phyloP scores from a whole-genome alignment of 2,329 filamentous ascomycete species.

The Ascocoryne sarcoides region DNA sequence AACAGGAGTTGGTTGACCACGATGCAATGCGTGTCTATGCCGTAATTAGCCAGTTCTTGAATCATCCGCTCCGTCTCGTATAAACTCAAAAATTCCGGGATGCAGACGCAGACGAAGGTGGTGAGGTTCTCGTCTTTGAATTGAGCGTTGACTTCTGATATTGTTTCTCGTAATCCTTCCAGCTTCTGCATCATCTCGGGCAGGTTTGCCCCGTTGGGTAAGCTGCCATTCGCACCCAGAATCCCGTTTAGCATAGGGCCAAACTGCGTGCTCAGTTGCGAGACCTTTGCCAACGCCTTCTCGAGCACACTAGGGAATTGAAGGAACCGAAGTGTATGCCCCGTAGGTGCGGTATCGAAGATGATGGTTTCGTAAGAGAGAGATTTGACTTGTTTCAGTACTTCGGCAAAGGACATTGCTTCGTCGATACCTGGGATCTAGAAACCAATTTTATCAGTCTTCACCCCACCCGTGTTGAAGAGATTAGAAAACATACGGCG shows the following conservation, averaged over 20 bases:
- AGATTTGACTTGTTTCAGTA: conserved; percentile 97
- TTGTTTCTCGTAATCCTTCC: conserved; percentile 85
- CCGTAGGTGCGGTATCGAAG: conserved; percentile 96
- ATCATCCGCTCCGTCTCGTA: conserved; percentile 99
- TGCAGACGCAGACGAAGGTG: conserved; percentile 97
- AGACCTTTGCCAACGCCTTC: conserved; percentile 96
- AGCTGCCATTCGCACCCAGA: conserved; percentile 54
- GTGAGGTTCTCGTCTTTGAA: conserved; percentile 96
- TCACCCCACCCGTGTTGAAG: conserved; percentile 1
- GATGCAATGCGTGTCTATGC: conserved; percentile 94
- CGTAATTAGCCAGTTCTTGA: conserved; percentile 86
- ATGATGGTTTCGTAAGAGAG: conserved; percentile 98
- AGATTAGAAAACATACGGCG: conserved; percentile 50
- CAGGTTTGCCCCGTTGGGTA: conserved; percentile 89
- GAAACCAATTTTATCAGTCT: background rate
- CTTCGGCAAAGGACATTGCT: conserved; percentile 99
- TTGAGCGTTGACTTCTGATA: conserved; percentile 90
- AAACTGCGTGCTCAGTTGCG: conserved; percentile 87
- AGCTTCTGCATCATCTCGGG: conserved; percentile 91
- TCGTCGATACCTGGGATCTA: conserved; percentile 98
- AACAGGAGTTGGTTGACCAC: conserved; percentile 98
- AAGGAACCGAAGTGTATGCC: conserved; percentile 95
- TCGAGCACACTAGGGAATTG: conserved; percentile 97
- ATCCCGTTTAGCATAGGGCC: conserved; percentile 93
- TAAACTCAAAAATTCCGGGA: conserved; percentile 89